A percentile compares a stretch with the other conserved stretches of the same genome.
Conservation (phyloP, 768 basidiomycete species). For the Coprinopsis cinerea region DNA sequence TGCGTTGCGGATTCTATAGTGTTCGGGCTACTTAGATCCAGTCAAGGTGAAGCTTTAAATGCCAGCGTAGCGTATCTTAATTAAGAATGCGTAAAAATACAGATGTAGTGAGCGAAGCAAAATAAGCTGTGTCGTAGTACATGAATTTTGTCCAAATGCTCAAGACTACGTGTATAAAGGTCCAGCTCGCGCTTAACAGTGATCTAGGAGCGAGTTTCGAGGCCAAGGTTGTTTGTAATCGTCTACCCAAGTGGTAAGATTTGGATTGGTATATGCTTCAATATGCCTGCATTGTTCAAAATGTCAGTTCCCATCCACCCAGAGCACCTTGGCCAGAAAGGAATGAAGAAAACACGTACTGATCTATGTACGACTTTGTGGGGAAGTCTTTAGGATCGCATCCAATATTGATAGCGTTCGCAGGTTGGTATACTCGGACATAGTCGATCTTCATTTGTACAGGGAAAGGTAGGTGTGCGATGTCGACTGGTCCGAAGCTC, state of each 20-base stretch:
- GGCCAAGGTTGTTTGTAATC: conserved; percentile 53
- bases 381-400: conserved; percentile 66
- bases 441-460: conserved; percentile 41
- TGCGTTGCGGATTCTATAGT: too few relatives aligned
- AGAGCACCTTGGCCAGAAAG: neutral
- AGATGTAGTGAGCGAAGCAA: too few relatives aligned
- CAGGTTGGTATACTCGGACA: conserved; percentile 67
- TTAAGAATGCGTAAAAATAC: too few relatives aligned
- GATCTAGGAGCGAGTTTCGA: conserved; percentile 45
- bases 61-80: too few relatives aligned
- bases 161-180: too few relatives aligned
- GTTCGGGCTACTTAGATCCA: too few relatives aligned
- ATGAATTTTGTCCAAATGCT: too few relatives aligned
- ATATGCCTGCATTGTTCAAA: conserved; percentile 32
- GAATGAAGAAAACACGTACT: conserved; percentile 28
- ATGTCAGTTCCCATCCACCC: conserved; percentile 1
- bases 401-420: conserved; percentile 58
- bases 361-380: conserved; percentile 65
- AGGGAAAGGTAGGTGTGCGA: conserved; percentile 67
- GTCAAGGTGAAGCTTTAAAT: too few relatives aligned
- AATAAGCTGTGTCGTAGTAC: too few relatives aligned
- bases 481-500: conserved; percentile 72
- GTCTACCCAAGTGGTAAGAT: conserved; percentile 47
- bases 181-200: conserved; percentile 31
- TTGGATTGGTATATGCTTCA: conserved; percentile 69